Conservation (phyloP, 345 rosid genomes). For the Isatis tinctoria region DNA sequence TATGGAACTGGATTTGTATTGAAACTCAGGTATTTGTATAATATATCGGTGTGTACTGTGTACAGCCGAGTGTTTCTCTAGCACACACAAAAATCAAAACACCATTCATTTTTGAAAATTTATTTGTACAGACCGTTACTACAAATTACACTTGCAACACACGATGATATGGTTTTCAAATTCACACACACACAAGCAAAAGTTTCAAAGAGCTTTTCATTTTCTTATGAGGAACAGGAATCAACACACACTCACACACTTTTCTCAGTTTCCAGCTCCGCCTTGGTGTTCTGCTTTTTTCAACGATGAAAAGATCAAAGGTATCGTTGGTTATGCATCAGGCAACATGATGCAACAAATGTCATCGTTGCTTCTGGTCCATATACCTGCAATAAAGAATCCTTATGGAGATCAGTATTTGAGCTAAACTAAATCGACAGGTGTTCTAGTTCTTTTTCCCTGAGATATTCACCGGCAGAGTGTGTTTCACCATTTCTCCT, state of each 20-base stretch:
- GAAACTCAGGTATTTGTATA: background rate
- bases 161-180: background rate
- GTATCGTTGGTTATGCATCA: constrained; percentile 29
- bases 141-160: constrained; percentile 9
- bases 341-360: constrained; percentile 79
- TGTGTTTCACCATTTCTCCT: background rate
- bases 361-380: constrained; percentile 99
- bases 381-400: constrained; percentile 55
- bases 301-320: background rate
- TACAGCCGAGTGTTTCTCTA: background rate
- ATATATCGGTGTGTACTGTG: constrained; percentile 19
- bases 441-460: background rate
- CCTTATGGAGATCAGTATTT: background rate
- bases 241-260: background rate
- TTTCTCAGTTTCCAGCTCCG: background rate
- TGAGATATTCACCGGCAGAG: background rate
- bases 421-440: background rate
- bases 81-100: background rate
- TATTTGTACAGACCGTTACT: constrained; percentile 6
- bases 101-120: background rate
- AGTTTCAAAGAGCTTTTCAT: background rate
- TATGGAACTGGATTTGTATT: constrained; percentile 6
- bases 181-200: background rate
- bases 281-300: background rate
- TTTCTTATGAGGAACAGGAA: background rate